phyloP scores from a whole-genome alignment of 352 stramenopile genomes.

The Phytophthora sp. region DNA sequence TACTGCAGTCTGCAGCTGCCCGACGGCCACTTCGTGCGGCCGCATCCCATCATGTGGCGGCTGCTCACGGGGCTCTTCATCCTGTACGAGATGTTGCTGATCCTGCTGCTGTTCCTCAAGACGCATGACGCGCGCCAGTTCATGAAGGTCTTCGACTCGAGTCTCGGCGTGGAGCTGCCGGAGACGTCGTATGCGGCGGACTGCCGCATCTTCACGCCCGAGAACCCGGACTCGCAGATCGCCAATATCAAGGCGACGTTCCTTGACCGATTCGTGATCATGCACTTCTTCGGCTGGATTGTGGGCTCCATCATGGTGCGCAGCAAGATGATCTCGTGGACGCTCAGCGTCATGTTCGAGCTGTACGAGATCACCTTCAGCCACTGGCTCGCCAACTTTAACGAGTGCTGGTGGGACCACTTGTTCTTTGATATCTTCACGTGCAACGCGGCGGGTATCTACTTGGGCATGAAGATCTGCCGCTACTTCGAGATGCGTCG shows the following conservation, averaged over 20 bases:
- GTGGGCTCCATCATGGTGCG: conserved; percentile 87
- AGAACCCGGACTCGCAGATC: conserved; percentile 82
- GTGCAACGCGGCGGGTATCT: conserved; percentile 94
- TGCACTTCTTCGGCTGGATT: conserved; percentile 92
- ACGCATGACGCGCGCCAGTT: conserved; percentile 84
- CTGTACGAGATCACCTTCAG: conserved; percentile 90
- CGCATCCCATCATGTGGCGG: conserved; percentile 92
- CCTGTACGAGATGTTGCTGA: conserved; percentile 92
- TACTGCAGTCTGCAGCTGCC: conserved; percentile 88
- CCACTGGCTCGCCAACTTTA: conserved; percentile 94
- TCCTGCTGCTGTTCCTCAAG: conserved; percentile 85
- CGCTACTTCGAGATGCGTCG: conserved; percentile 89
- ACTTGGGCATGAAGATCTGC: conserved; percentile 87
- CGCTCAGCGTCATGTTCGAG: conserved; percentile 86
- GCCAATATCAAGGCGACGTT: conserved; percentile 83
- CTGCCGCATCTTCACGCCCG: conserved; percentile 87
- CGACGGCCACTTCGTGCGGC: conserved; percentile 86
- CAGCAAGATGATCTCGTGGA: conserved; percentile 85
- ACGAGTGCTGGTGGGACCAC: conserved; percentile 97
- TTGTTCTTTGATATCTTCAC: conserved; percentile 94
- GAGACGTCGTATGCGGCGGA: conserved; percentile 86
- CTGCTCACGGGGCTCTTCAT: conserved; percentile 91
- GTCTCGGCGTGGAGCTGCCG: conserved; percentile 74
- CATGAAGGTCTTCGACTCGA: conserved; percentile 85
- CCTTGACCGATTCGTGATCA: conserved; percentile 89